These are phyloP conservation scores for Pisolithus sp. DNA, from an alignment of 768 basidiomycete species.

Conservation along the genomic window DNA sequence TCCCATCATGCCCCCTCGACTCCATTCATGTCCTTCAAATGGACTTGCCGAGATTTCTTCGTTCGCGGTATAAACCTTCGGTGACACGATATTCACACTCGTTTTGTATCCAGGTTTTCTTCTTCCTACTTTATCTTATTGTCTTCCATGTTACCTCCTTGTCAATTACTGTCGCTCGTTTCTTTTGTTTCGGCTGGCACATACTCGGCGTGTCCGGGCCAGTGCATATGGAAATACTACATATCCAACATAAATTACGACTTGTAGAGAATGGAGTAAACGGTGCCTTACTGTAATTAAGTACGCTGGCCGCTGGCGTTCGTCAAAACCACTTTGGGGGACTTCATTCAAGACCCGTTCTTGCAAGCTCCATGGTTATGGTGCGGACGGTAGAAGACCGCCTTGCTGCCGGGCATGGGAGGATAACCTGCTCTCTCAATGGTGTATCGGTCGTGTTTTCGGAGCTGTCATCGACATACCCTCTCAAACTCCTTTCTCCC, in stretches of 20 bases:
- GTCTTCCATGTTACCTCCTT: slow-evolving; percentile 23
- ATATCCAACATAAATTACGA: no score
- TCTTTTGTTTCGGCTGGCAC: slow-evolving; percentile 8
- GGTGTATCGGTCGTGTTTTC: slow-evolving; percentile 59
- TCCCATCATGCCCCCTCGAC: not conserved
- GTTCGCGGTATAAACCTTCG: slow-evolving; percentile 17
- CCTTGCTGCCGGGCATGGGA: slow-evolving; percentile 43
- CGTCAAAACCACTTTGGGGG: no score
- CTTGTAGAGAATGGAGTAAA: no score
- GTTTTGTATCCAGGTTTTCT: slow-evolving; percentile 20
- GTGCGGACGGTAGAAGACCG: slow-evolving; percentile 1
- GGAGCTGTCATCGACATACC: slow-evolving; percentile 74
- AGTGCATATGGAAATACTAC: no score
- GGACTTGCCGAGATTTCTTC: slow-evolving; percentile 14
- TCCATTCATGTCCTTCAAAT: slow-evolving; percentile 8
- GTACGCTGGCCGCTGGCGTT: no score
- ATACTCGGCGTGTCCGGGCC: slow-evolving; percentile 13
- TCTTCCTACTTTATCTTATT: slow-evolving; percentile 23
- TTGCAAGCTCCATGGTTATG: not conserved
- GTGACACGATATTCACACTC: slow-evolving; percentile 17
- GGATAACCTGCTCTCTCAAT: slow-evolving; percentile 47
- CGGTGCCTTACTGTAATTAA: no score
- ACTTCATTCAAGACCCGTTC: no score
- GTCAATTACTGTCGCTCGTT: slow-evolving; percentile 17
- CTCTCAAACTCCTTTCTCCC: slow-evolving; percentile 83